Conservation (phyloP, 306 rosid species). For the Prunus armeniaca region DNA sequence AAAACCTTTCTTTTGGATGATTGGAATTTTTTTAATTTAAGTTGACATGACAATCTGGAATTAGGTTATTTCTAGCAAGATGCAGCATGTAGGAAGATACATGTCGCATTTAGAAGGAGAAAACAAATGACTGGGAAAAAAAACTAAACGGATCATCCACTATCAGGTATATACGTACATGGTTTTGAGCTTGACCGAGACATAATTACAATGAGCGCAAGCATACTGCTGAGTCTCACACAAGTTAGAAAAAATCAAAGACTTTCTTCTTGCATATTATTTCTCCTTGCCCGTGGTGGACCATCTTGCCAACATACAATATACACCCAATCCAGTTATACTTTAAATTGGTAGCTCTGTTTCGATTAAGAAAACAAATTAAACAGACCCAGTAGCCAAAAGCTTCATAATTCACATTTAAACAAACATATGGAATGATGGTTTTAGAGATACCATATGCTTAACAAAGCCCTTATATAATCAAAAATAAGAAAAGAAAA, state of each 20-base stretch:
- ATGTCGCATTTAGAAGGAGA: background rate
- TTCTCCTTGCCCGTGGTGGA: background rate
- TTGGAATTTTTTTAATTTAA: background rate
- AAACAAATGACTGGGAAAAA: background rate
- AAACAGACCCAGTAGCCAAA: constrained; percentile 17
- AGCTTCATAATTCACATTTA: constrained; percentile 2
- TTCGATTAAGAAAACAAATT: background rate
- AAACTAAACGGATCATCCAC: background rate
- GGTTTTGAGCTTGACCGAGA: background rate
- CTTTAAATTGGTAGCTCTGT: background rate
- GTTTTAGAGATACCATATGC: background rate
- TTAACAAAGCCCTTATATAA: background rate
- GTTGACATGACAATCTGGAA: background rate
- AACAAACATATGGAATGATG: background rate
- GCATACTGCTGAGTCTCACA: background rate
- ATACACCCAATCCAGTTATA: background rate
- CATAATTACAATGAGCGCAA: background rate
- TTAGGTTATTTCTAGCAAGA: background rate
- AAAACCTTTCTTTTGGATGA: background rate
- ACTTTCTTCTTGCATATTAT: background rate
- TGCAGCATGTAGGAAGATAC: background rate
- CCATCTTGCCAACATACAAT: background rate
- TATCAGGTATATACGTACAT: background rate
- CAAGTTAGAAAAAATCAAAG: background rate
- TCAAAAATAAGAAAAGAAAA: background rate